Evolutionary conservation across 176 grass and related monocot species (phyloP), one percentile per base, ranked within the genome.

Genomic region (Aegilops bicornis): DNA sequence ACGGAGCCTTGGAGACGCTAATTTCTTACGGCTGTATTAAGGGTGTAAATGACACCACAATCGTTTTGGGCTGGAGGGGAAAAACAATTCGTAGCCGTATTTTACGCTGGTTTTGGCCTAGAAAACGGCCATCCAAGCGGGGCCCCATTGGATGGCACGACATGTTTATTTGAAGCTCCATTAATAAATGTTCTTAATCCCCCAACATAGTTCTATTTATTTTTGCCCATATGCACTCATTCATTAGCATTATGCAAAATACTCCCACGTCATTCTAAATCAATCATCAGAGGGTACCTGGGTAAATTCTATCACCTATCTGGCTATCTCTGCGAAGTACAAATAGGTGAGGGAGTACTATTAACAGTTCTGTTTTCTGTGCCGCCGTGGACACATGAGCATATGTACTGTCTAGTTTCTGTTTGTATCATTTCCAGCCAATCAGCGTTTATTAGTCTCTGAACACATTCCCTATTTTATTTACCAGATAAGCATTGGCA

Each of bases 401-500:
- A 17, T 52, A 52, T 52, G 48, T 52, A 52, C 48, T 9, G 12
- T 73, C 17, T 63, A 11, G 36, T 70, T 77, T 33, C 32, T 50
- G 29, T 71, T 63, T 78, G 37, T 16, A 10, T 64, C n/a, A 2
- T 67, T 2, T 12, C n/a, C 11, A 45, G 39, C 10, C 22, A 2
- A 25, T 32, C 62, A 30, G 4, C 0, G 2, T 30, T 39, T 50
- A 9, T 31, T 81, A 2, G 50, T 54, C 0, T 48, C 39, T 91
- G 45, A 87, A 27, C 27, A 23, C 5, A 25, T 74, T 56, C 17
- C 1, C 11, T 59, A 42, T 69, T 31, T 25, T 23, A 67, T 86
- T 58, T 19, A 5, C 27, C 68, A 98, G 95, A 39, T 93, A 74
- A 98, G 91, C 91, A 98, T 98, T 7, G 95, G 93, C 64, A 95